These are phyloP conservation scores for Phytopythium boreale DNA, from an alignment of 352 stramenopile species.

Conservation along the genomic window DNA sequence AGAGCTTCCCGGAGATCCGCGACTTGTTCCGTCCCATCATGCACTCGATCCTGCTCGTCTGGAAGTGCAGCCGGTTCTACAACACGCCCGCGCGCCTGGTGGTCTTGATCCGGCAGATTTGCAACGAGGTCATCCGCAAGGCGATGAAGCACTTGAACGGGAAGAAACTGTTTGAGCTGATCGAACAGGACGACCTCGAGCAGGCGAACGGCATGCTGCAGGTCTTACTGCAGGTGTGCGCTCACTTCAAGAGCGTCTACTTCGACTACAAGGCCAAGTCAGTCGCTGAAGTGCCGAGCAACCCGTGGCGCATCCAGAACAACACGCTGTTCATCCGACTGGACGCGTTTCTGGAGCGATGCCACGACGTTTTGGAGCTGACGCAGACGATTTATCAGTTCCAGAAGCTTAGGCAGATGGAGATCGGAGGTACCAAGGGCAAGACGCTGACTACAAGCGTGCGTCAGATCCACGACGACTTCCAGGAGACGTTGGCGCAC, in stretches of 20 bases:
- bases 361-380: slow-evolving; percentile 88
- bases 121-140: slow-evolving; percentile 87
- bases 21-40: slow-evolving; percentile 85
- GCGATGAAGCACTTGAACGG: slow-evolving; percentile 69
- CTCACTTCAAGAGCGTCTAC: slow-evolving; percentile 90
- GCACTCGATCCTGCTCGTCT: slow-evolving; percentile 87
- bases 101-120: slow-evolving; percentile 86
- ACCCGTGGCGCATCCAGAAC: slow-evolving; percentile 91
- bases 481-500: slow-evolving; percentile 65
- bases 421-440: slow-evolving; percentile 91
- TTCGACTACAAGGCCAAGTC: slow-evolving; percentile 92
- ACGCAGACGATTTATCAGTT: slow-evolving; percentile 90
- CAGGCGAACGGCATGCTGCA: slow-evolving; percentile 72
- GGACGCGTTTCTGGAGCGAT: slow-evolving; percentile 90
- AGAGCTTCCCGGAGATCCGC: slow-evolving; percentile 51
- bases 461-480: slow-evolving; percentile 87
- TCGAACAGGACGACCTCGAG: slow-evolving; percentile 72
- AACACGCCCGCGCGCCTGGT: slow-evolving; percentile 87
- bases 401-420: slow-evolving; percentile 81
- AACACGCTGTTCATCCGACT: slow-evolving; percentile 90
- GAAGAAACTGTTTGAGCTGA: slow-evolving; percentile 76
- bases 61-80: slow-evolving; percentile 91
- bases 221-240: slow-evolving; percentile 75
- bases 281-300: slow-evolving; percentile 69
- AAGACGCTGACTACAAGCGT: slow-evolving; percentile 91